Evolutionary conservation across 1,139 yeast species (phyloP).

Genomic region (Scheffersomyces insectosa): DNA sequence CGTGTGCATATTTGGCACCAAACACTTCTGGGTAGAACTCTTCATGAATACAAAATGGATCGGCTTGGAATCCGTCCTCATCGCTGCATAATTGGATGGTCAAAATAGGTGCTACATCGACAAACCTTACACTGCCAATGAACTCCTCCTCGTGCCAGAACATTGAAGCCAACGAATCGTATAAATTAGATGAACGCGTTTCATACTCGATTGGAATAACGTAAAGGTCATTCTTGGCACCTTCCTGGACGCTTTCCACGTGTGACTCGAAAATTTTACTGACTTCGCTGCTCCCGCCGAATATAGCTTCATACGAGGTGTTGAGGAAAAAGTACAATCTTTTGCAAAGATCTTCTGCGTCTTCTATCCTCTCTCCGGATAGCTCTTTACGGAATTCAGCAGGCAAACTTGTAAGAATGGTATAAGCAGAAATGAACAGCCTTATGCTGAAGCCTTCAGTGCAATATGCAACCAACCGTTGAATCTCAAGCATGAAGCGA

Average conservation of each 20-base stretch:
- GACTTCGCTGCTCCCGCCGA: conserved; percentile 9
- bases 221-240: conserved; percentile 25
- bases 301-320: conserved; percentile 12
- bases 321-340: conserved; percentile 23
- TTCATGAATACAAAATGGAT: conserved; percentile 29
- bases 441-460: conserved; percentile 14
- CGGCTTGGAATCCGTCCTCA: conserved; percentile 9
- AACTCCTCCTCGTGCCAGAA: conserved; percentile 38
- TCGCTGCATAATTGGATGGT: conserved; percentile 36
- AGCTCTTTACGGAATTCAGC: conserved; percentile 20
- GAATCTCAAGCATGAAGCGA: conserved; percentile 25
- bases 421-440: conserved; percentile 23
- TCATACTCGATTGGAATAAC: conserved; percentile 40
- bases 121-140: conserved; percentile 31
- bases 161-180: conserved; percentile 34
- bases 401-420: conserved; percentile 23
- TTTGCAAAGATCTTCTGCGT: conserved; percentile 33
- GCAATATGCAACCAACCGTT: conserved; percentile 23
- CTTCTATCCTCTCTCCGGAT: conserved; percentile 21
- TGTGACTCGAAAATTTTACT: conserved; percentile 20
- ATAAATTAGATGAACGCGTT: conserved; percentile 24
- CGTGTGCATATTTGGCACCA: conserved; percentile 19
- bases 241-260: conserved; percentile 29
- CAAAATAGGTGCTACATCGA: conserved; percentile 31
- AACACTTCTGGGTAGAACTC: conserved; percentile 34